Evolutionary conservation across 2,329 filamentous ascomycete genomes (phyloP).

Genomic region (Neonectria faginata): DNA sequence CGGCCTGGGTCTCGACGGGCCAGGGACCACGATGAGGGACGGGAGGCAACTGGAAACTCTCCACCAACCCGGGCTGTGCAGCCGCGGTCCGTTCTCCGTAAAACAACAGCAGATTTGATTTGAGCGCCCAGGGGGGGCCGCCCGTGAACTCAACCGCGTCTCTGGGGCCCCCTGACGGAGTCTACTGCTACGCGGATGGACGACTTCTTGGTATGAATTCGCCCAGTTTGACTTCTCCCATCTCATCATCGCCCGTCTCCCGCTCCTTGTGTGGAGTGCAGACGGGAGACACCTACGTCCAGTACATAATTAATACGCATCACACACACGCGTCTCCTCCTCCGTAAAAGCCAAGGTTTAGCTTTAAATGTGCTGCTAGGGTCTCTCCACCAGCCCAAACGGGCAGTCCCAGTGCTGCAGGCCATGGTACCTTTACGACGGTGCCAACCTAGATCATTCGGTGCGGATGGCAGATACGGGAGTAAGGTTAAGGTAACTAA

Average conservation of each 20-base stretch:
- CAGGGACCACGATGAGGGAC: slow-evolving; percentile 26
- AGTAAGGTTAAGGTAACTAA: slow-evolving; percentile 29
- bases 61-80: slow-evolving; percentile 27
- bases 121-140: slow-evolving; percentile 1
- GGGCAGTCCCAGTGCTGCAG: neutral
- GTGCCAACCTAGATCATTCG: slow-evolving; percentile 19
- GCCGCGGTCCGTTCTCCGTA: slow-evolving; percentile 4
- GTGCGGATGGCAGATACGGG: slow-evolving; percentile 6
- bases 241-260: neutral
- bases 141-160: slow-evolving; percentile 14
- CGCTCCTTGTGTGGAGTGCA: neutral
- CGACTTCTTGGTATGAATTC: neutral
- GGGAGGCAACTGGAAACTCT: slow-evolving; percentile 17
- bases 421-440: neutral
- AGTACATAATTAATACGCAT: too few species aligned
- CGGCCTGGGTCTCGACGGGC: slow-evolving; percentile 16
- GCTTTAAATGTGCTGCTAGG: slow-evolving; percentile 7
- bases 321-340: neutral
- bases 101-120: slow-evolving; percentile 24
- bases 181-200: slow-evolving; percentile 3
- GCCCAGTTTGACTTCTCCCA: neutral
- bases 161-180: slow-evolving; percentile 3
- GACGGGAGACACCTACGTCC: too few species aligned
- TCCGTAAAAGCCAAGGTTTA: slow-evolving; percentile 12
- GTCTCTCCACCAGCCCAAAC: slow-evolving; percentile 8